phyloP scores from a whole-genome alignment of 306 rosid genomes.

The Rosa chinensis region DNA sequence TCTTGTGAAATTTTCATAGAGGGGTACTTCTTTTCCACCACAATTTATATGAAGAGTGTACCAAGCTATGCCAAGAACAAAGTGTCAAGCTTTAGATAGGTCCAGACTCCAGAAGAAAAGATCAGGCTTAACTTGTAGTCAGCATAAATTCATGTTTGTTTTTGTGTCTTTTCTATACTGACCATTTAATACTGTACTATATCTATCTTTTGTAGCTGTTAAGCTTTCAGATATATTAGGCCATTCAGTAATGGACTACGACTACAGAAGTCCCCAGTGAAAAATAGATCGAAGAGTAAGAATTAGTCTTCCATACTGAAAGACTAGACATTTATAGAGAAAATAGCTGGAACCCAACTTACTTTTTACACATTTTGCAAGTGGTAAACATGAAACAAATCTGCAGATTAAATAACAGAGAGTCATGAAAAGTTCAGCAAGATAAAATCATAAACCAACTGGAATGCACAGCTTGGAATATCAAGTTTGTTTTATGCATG shows the following conservation, averaged over 20 bases:
- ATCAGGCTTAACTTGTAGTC: too few species aligned
- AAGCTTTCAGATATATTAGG: background rate
- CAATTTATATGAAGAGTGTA: conserved; percentile 59
- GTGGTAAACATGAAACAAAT: conserved; percentile 20
- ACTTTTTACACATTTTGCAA: conserved; percentile 35
- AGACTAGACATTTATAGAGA: too few species aligned
- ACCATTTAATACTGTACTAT: background rate
- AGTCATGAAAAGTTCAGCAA: conserved; percentile 23
- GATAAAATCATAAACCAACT: background rate
- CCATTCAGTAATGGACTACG: background rate
- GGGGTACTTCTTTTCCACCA: conserved; percentile 36
- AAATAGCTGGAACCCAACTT: conserved; percentile 19
- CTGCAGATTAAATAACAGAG: conserved; percentile 33
- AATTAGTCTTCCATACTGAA: too few species aligned
- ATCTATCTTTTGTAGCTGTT: background rate
- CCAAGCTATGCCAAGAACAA: conserved; percentile 26
- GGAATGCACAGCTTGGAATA: background rate
- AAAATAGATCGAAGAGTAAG: too few species aligned
- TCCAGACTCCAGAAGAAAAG: background rate
- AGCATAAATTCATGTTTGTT: too few species aligned
- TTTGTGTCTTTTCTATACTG: background rate
- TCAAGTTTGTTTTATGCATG: background rate
- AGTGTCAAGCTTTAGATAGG: background rate
- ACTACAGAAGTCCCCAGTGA: background rate
- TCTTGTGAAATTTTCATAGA: background rate